Base-by-base conservation (phyloP, 2,329 filamentous ascomycete species). In the Dothideomycetes sp. region DNA sequence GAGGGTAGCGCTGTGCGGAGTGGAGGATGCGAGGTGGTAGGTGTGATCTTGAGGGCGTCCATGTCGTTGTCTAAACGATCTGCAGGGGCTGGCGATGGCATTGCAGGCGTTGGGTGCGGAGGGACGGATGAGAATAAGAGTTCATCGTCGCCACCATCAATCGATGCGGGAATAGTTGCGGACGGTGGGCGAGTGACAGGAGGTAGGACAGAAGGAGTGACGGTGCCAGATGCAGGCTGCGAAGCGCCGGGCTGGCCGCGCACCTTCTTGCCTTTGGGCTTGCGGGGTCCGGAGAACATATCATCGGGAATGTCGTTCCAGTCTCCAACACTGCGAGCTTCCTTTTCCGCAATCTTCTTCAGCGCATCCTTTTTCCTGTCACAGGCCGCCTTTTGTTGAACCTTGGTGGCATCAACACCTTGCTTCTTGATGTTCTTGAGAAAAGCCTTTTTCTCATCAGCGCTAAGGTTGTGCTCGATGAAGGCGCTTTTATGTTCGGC, bases 401-500 rank as follows among this genome's bases (percentile, higher is more conserved):
- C 55, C 35, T 60, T 60, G 24, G 70, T 66, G 16, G 69, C 65
- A 36, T 70, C 64, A 36, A 61, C 51, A 65, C 73, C 61, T 64
- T 78, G 58, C 68, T 72, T 56, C 48, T 72, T 62, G 53, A 79
- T 57, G 29, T 65, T 63, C 42, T 61, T 58, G 41, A 84, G 58
- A 55, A 87, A 91, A 33, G 69, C 68, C 46, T 68, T 64, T 46
- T 77, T 73, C 42, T 80, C 70, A 41, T 70, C 64, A 10, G 71
- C 66, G 46, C 73, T 66, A 47, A 81, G 64, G 19, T 69, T 66
- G 27, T 19, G 27, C 22, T 35, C 24, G 38, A 71, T 63, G 48
- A 94, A 72, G 34, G 71, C 73, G 30, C 72, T 57, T 29, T 74
- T 70, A 60, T 96, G 91, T 48, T 75, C 77, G 38, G 72, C 68